These are phyloP conservation scores for Lactuca sativa DNA, from an alignment of 129 eudicot genomes.

Conservation along the genomic window DNA sequence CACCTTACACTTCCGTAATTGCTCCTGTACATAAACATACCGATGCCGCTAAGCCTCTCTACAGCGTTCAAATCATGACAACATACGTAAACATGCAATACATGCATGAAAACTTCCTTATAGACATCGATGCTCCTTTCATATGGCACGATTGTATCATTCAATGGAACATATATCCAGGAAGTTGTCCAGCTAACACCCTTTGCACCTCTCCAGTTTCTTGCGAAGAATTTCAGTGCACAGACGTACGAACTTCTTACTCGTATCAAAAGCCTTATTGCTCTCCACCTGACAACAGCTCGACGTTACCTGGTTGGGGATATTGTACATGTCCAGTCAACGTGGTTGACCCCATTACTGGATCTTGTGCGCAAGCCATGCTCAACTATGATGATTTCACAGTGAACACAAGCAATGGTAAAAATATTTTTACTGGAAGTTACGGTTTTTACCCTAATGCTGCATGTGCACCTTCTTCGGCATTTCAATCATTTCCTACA, in stretches of 20 bases:
- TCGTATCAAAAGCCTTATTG: constrained; percentile 11
- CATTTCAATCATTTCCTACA: constrained; percentile 6
- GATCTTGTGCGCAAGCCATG: constrained; percentile 8
- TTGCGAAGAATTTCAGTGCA: constrained; percentile 36
- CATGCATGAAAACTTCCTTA: constrained; percentile 13
- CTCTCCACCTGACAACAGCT: not conserved
- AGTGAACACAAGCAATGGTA: constrained; percentile 16
- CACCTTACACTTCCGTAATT: constrained; percentile 16
- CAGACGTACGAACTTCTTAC: constrained; percentile 26
- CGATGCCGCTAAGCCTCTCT: constrained; percentile 19
- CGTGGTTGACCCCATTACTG: constrained; percentile 9
- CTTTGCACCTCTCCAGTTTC: constrained; percentile 22
- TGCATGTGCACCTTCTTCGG: constrained; percentile 7
- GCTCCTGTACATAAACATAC: constrained; percentile 23
- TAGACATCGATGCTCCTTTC: constrained; percentile 26
- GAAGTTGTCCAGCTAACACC: constrained; percentile 1
- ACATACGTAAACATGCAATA: not conserved
- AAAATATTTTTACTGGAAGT: not conserved
- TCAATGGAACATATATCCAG: constrained; percentile 12
- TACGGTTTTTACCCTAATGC: constrained; percentile 5
- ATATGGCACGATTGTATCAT: constrained; percentile 25
- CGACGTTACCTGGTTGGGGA: constrained; percentile 25
- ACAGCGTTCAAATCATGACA: not conserved
- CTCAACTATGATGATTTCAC: constrained; percentile 15
- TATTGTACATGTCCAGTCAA: constrained; percentile 32